These are phyloP conservation scores for Cladosporium austrohemisphaericum DNA, from an alignment of 2,329 filamentous ascomycete genomes.

Conservation along the genomic window DNA sequence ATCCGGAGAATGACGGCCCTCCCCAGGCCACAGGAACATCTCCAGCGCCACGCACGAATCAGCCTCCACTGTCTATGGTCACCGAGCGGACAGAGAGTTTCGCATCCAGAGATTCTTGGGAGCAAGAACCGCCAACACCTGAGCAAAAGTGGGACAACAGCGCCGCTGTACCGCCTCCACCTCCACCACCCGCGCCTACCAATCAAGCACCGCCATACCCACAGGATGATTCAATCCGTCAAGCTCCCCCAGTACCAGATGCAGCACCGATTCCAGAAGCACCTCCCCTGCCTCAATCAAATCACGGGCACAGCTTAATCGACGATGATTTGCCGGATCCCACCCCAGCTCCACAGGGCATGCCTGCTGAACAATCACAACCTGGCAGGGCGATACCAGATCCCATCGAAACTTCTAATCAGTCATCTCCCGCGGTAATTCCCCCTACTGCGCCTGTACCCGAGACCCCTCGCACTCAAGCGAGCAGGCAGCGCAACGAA, in stretches of 20 bases:
- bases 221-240: neutral
- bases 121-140: constrained; percentile 7
- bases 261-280: constrained; percentile 17
- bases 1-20: constrained; percentile 15
- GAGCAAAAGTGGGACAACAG: constrained; percentile 1
- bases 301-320: constrained; percentile 14
- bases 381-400: constrained; percentile 14
- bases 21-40: constrained; percentile 24
- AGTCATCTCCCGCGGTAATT: constrained; percentile 16
- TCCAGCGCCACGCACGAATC: constrained; percentile 27
- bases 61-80: constrained; percentile 26
- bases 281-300: constrained; percentile 12
- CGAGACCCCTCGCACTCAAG: constrained; percentile 39
- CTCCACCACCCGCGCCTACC: constrained; percentile 6
- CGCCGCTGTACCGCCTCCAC: constrained; percentile 1
- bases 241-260: neutral
- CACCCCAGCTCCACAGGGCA: constrained; percentile 5
- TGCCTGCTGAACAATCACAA: constrained; percentile 5
- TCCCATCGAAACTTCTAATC: constrained; percentile 12
- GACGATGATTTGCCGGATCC: constrained; percentile 7
- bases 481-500: constrained; percentile 56
- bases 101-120: constrained; percentile 21
- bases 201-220: constrained; percentile 7
- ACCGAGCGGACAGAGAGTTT: constrained; percentile 13
- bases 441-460: constrained; percentile 24